Conservation (phyloP, 352 stramenopile species). For the Aphanomyces invadans region DNA sequence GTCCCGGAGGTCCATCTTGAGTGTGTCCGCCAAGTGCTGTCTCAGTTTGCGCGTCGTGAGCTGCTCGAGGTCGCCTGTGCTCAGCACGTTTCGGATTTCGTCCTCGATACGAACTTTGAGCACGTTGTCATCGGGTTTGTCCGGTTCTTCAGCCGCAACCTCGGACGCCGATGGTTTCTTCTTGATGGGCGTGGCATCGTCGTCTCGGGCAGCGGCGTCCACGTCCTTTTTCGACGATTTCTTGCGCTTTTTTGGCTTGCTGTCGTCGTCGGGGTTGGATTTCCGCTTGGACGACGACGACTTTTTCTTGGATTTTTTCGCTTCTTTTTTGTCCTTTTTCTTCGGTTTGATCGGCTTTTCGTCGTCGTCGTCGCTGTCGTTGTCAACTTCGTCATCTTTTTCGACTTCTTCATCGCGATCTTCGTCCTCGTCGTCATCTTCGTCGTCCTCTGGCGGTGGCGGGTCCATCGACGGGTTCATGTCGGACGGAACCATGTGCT, state of each 20-base stretch:
- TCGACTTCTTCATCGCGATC: conserved; percentile 25
- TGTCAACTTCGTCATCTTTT: conserved; percentile 25
- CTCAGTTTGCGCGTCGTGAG: conserved; percentile 79
- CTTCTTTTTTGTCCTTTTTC: conserved; percentile 25
- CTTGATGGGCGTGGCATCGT: conserved; percentile 28
- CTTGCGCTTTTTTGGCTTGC: conserved; percentile 33
- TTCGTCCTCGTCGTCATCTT: conserved; percentile 32
- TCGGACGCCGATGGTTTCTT: conserved; percentile 24
- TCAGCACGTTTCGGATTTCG: conserved; percentile 72
- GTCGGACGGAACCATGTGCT: conserved; percentile 75
- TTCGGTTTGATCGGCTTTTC: conserved; percentile 25
- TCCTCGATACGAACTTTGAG: conserved; percentile 55
- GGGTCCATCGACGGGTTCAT: conserved; percentile 64
- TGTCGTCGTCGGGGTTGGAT: conserved; percentile 26
- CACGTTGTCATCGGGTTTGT: conserved; percentile 27
- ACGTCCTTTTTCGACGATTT: conserved; percentile 23
- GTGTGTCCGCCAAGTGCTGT: conserved; percentile 58
- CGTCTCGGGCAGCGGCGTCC: conserved; percentile 22
- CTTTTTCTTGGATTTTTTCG: conserved; percentile 27
- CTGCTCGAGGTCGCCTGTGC: conserved; percentile 69
- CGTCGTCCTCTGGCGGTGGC: conserved; percentile 30
- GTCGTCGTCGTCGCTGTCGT: conserved; percentile 26
- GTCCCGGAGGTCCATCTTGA: conserved; percentile 61
- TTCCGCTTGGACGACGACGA: conserved; percentile 18
- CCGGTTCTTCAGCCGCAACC: background rate